Conservation (phyloP, 164 flowering plant genomes). For the Pachysandra terminalis region DNA sequence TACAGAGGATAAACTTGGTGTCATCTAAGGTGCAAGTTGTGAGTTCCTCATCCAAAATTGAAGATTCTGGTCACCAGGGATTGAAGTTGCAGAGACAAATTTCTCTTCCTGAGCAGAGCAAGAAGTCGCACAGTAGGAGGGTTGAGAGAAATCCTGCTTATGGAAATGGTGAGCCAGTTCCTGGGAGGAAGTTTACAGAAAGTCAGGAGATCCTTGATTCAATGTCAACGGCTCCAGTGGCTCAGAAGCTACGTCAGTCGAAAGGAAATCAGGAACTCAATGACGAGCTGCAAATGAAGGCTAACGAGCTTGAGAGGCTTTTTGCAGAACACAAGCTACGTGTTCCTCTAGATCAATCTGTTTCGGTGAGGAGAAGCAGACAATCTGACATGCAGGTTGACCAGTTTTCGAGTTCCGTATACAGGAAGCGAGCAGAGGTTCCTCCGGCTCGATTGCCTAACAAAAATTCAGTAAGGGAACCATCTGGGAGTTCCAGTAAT, state of each 20-base stretch:
- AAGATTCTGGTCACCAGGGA: conserved; percentile 36
- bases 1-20: conserved; percentile 22
- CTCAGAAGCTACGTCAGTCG: conserved; percentile 62
- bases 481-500: conserved; percentile 30
- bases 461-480: conserved; percentile 20
- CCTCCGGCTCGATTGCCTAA: conserved; percentile 31
- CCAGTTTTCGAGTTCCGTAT: conserved; percentile 23
- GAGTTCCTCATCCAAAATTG: conserved; percentile 24
- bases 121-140: conserved; percentile 34
- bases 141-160: conserved; percentile 23
- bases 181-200: conserved; percentile 27
- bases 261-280: conserved; percentile 86
- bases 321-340: conserved; percentile 96
- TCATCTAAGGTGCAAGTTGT: conserved; percentile 23
- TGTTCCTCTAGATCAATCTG: conserved; percentile 70
- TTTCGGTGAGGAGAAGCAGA: conserved; percentile 51
- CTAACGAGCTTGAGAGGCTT: conserved; percentile 92
- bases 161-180: conserved; percentile 25
- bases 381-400: conserved; percentile 40
- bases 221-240: conserved; percentile 23
- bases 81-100: conserved; percentile 48
- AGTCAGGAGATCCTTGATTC: conserved; percentile 30
- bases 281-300: conserved; percentile 89
- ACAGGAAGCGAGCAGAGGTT: conserved; percentile 29
- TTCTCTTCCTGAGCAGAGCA: conserved; percentile 38